A percentile compares a stretch with the other conserved stretches of the same genome.
Conservation (phyloP, 257 asterid genomes). For the Rehmannia glutinosa region DNA sequence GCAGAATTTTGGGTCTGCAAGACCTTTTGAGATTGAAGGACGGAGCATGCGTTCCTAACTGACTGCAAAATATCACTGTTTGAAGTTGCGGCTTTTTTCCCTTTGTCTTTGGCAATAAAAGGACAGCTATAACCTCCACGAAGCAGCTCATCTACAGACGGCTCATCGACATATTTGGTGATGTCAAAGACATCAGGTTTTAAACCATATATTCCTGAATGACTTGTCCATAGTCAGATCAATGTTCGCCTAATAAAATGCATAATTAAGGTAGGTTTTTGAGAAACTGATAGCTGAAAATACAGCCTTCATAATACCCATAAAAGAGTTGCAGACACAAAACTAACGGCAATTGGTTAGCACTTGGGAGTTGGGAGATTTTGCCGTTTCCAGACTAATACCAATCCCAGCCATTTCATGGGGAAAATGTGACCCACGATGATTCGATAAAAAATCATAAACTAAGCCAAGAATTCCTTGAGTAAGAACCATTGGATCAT, state of each 20-base stretch:
- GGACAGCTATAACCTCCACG: constrained; percentile 57
- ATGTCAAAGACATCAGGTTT: constrained; percentile 68
- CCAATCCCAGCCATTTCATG: too few relatives aligned
- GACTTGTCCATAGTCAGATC: constrained; percentile 21
- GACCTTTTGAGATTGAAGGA: constrained; percentile 50
- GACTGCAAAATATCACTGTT: constrained; percentile 50
- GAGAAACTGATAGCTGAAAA: constrained; percentile 6
- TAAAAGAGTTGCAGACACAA: neutral
- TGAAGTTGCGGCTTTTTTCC: constrained; percentile 51
- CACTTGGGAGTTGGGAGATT: too few relatives aligned
- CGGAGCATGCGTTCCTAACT: constrained; percentile 57
- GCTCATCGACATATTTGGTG: constrained; percentile 62
- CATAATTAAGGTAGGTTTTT: neutral
- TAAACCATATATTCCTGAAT: constrained; percentile 70
- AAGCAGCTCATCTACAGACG: constrained; percentile 67
- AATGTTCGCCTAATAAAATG: constrained; percentile 1
- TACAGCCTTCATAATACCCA: neutral
- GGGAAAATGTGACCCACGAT: too few relatives aligned
- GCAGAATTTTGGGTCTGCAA: constrained; percentile 42
- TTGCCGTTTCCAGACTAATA: too few relatives aligned
- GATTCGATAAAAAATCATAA: too few relatives aligned
- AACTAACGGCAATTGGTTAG: neutral
- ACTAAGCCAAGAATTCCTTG: too few relatives aligned
- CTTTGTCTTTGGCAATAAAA: constrained; percentile 43
- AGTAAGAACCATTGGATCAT: too few relatives aligned